Conservation (phyloP, 2,329 filamentous ascomycete species). For the Dothideomycetes sp. region DNA sequence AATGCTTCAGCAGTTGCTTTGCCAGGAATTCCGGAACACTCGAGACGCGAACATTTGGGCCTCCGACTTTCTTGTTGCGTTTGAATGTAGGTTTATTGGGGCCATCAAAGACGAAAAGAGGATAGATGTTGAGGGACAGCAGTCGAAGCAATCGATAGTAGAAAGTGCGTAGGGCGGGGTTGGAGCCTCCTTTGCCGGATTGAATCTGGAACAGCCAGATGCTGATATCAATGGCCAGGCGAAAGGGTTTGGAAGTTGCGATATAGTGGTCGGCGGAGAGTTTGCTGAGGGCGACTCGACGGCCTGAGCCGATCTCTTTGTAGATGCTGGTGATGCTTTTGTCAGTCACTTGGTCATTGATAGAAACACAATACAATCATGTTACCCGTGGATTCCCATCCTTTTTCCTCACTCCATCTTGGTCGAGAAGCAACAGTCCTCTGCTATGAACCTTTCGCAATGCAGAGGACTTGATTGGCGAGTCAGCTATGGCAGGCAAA, state of each 20-base stretch:
- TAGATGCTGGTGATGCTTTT: constrained; percentile 59
- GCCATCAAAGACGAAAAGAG: constrained; percentile 85
- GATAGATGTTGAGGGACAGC: constrained; percentile 67
- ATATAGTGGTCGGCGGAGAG: constrained; percentile 71
- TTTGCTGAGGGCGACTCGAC: constrained; percentile 71
- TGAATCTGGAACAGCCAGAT: constrained; percentile 97
- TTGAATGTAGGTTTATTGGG: constrained; percentile 80
- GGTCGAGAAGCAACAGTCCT: too few species aligned
- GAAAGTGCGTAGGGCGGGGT: constrained; percentile 81
- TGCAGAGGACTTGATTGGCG: too few species aligned
- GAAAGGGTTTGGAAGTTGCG: constrained; percentile 59
- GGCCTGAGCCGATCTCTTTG: constrained; percentile 73
- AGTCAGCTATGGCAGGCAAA: too few species aligned
- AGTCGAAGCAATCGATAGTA: constrained; percentile 84
- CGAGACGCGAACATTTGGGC: constrained; percentile 54
- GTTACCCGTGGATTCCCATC: constrained; percentile 24
- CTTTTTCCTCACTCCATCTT: neutral
- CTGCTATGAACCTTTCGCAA: too few species aligned
- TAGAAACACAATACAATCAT: neutral
- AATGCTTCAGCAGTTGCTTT: constrained; percentile 73
- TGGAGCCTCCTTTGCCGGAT: constrained; percentile 72
- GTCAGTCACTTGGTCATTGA: neutral
- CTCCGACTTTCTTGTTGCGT: constrained; percentile 61
- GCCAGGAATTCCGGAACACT: constrained; percentile 63
- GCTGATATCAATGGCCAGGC: constrained; percentile 85